A percentile compares a stretch with the other conserved stretches of the same genome.
phyloP scores from a whole-genome alignment of 2,329 filamentous ascomycete species.

The Rhynchosporium agropyri region DNA sequence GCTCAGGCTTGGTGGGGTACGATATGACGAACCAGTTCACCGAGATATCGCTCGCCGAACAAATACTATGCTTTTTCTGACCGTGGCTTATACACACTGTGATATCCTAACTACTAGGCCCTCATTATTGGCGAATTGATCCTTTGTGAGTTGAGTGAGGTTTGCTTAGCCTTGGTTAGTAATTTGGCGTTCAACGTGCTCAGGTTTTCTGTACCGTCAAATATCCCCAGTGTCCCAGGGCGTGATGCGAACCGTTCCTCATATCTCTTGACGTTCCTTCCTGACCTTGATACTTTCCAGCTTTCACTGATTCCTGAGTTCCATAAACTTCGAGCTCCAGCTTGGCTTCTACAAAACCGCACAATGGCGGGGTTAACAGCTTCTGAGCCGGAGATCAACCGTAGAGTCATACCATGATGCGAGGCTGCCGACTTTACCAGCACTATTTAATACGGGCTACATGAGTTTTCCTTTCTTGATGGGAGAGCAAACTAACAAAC shows the following conservation, averaged over 20 bases:
- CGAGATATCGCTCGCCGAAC: constrained; percentile 3
- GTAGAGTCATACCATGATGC: neutral
- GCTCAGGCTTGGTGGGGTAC: constrained; percentile 26
- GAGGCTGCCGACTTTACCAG: neutral
- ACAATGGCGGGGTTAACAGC: neutral
- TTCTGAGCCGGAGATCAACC: neutral
- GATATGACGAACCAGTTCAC: constrained; percentile 12
- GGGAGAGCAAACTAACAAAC: too few relatives aligned
- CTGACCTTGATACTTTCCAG: too few relatives aligned
- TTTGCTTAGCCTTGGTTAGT: neutral
- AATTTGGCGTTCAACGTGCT: constrained; percentile 7
- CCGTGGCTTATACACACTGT: constrained; percentile 6
- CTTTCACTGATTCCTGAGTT: too few relatives aligned
- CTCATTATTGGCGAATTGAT: neutral
- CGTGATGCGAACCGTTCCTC: neutral
- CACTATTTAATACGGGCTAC: too few relatives aligned
- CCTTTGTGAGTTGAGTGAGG: neutral
- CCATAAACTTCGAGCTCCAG: neutral
- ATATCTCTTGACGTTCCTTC: too few relatives aligned
- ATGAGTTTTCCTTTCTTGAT: too few relatives aligned
- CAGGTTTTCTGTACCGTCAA: neutral
- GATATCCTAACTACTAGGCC: neutral
- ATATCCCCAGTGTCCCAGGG: neutral
- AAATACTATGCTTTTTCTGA: constrained; percentile 16
- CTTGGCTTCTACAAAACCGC: neutral